Base-by-base conservation (phyloP, 2,329 filamentous ascomycete species). In the Tolypocladium ovalisporum region DNA sequence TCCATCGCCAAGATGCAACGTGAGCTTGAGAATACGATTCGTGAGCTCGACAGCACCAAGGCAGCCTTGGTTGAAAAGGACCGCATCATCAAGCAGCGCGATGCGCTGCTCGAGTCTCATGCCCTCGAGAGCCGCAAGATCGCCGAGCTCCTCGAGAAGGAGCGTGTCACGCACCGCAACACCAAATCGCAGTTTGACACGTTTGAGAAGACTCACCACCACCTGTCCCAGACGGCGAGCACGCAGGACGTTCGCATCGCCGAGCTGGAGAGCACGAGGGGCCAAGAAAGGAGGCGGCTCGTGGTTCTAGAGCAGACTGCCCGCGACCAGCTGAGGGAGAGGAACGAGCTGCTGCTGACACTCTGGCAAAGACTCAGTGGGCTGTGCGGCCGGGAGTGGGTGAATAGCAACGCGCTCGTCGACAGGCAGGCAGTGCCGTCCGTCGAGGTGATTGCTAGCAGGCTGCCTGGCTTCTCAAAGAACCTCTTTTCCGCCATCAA, bases 311-410 rank as follows among this genome's bases (percentile, higher is more conserved):
- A 99, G 71, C 80, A 85, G 62, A 84, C 86, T 58, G 89, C 90
- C 72, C 89, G 88, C 64, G 92, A 97, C 55, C 91, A 97, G 73
- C 80, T 97, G 42, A 82, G 81, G 49, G 94, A 97, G 73, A 86
- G 94, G 57, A 97, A 97, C 73, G 88, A 89, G 59, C 78, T 99
- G 55, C 80, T 97, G 22, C 82, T 97, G 27, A 81, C 85, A n/a
- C 76, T 97, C 6, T 99, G 94, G 94, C 93, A 93, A 61, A 83
- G 89, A 52, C 80, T 99, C 10, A 92, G 90, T 4, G 80, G 84
- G 0, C 80, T 97, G 49, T 97, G 94, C 66, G 94, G 94, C 13
- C 82, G 85, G 0, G 94, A 97, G 67, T 99, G 94, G 93, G 84
- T 89, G 5, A 89, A 96, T 70, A 85, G 87, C 66, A 92, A 97